Evolutionary conservation across 257 asterid genomes (phyloP).

Genomic region (Fraxinus excelsior): DNA sequence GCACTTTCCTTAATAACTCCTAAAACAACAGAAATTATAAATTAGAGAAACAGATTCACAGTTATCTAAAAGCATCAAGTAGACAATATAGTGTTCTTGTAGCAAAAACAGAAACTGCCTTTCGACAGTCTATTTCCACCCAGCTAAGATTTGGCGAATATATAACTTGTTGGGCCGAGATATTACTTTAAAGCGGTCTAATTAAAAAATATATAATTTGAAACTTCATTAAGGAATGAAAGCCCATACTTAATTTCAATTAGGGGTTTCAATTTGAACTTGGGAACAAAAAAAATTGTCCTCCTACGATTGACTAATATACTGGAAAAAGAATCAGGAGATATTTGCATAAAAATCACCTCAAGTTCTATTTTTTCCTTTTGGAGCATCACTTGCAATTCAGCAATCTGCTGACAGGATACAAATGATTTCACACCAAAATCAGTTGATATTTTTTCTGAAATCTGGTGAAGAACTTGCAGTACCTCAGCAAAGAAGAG

Average conservation of each 20-base stretch:
- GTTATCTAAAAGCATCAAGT: not conserved
- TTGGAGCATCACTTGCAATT: conserved; percentile 55
- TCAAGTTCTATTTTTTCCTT: conserved; percentile 65
- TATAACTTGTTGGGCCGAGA: not conserved
- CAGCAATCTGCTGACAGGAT: conserved; percentile 46
- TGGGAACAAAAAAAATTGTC: not conserved
- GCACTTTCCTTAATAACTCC: conserved; percentile 40
- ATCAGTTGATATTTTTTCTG: conserved; percentile 38
- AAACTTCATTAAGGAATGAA: not conserved
- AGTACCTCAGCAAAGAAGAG: conserved; percentile 56
- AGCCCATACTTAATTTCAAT: not conserved
- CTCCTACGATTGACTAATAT: not conserved
- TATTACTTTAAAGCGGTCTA: not conserved
- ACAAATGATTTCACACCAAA: conserved; percentile 38
- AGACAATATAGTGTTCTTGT: not conserved
- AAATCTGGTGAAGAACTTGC: conserved; percentile 51
- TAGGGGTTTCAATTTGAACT: not conserved
- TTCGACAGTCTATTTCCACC: conserved; percentile 17
- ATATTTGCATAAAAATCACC: conserved; percentile 37
- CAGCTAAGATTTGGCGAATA: not conserved
- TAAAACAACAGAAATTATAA: conserved; percentile 23
- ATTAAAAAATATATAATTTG: not conserved
- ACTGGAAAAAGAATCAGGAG: not conserved
- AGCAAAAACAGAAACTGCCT: conserved; percentile 21
- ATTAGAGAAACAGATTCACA: not conserved